phyloP scores from a whole-genome alignment of 257 asterid genomes.

The Ehretia macrophylla region DNA sequence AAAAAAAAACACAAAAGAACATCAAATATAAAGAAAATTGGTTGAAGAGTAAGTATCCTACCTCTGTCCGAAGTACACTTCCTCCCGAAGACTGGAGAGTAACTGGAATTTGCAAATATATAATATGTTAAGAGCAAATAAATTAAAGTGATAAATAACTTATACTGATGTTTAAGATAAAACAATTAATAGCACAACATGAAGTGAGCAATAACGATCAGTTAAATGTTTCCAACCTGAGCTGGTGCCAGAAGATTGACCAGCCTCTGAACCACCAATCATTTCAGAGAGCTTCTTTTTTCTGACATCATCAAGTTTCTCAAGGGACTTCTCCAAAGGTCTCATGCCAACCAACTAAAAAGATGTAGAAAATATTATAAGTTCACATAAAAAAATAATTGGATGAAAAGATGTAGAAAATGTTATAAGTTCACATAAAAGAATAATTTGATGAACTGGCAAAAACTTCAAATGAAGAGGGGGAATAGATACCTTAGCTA shows the following conservation, averaged over 20 bases:
- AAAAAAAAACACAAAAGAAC: background rate
- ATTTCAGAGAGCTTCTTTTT: conserved; percentile 89
- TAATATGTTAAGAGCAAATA: conserved; percentile 1
- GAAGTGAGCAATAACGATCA: conserved; percentile 1
- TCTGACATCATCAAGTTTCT: conserved; percentile 91
- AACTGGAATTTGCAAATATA: conserved; percentile 34
- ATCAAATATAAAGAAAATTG: conserved; percentile 1
- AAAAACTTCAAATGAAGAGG: background rate
- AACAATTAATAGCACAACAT: conserved; percentile 5
- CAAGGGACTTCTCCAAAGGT: conserved; percentile 89
- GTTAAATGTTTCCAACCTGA: conserved; percentile 48
- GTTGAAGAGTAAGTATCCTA: conserved; percentile 23
- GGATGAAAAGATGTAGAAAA: too few species aligned
- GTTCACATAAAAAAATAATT: too few species aligned
- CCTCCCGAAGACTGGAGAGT: conserved; percentile 57
- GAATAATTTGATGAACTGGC: background rate
- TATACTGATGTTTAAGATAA: background rate
- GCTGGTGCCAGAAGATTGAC: conserved; percentile 37
- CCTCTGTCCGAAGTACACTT: conserved; percentile 45
- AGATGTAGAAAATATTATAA: conserved; percentile 7
- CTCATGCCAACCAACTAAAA: conserved; percentile 94
- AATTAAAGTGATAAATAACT: background rate
- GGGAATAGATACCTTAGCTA: conserved; percentile 67
- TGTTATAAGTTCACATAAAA: too few species aligned
- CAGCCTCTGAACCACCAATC: conserved; percentile 80